phyloP scores from a whole-genome alignment of 2,329 filamentous ascomycete genomes.

The Sporothrix inflata region DNA sequence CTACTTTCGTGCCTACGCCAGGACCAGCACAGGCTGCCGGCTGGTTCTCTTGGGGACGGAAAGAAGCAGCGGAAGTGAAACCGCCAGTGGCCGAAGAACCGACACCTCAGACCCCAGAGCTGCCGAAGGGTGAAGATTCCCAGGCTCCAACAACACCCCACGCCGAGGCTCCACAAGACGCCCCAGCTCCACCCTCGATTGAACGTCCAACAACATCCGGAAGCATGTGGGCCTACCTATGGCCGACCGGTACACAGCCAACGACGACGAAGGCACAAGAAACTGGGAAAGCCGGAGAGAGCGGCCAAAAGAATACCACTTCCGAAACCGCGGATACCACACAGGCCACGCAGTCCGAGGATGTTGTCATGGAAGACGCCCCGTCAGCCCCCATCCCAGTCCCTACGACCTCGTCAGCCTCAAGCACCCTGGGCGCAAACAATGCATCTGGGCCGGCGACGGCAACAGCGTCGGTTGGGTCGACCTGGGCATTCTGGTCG shows the following conservation, averaged over 20 bases:
- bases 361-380: conserved; percentile 51
- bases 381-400: conserved; percentile 30
- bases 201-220: conserved; percentile 33
- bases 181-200: conserved; percentile 27
- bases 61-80: conserved; percentile 30
- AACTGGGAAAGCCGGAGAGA: neutral
- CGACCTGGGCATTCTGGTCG: conserved; percentile 84
- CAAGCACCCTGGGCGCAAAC: neutral
- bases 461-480: conserved; percentile 51
- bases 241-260: conserved; percentile 38
- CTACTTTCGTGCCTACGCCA: neutral
- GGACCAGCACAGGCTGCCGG: neutral
- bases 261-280: conserved; percentile 27
- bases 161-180: conserved; percentile 30
- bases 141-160: neutral
- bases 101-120: conserved; percentile 29
- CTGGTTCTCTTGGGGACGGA: conserved; percentile 33
- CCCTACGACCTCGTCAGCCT: conserved; percentile 32
- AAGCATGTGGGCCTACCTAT: conserved; percentile 40
- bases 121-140: conserved; percentile 24
- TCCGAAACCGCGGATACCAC: conserved; percentile 29
- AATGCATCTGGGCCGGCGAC: conserved; percentile 42
- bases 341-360: conserved; percentile 41
- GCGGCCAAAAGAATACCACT: neutral
- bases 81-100: conserved; percentile 33